These are phyloP conservation scores for Boletus mariae DNA, from an alignment of 1,284 basidiomycete genomes.

Conservation along the genomic window DNA sequence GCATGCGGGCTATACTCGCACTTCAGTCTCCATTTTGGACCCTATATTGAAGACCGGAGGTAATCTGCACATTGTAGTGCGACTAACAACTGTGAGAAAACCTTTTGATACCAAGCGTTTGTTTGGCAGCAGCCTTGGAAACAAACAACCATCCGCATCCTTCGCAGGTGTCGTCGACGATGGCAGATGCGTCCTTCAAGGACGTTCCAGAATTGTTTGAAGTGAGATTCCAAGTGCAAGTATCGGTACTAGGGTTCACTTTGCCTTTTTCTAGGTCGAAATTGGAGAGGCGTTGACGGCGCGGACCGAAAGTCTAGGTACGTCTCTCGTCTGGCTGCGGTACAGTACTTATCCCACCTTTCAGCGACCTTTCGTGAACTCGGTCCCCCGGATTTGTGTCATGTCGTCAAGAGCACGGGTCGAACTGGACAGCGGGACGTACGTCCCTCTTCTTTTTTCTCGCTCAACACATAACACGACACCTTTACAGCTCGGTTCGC, in stretches of 20 bases:
- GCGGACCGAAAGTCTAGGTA: constrained; percentile 89
- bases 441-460: constrained; percentile 33
- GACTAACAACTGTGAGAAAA: no score
- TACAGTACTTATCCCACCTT: neutral
- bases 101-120: neutral
- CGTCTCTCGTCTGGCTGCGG: constrained; percentile 24
- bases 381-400: constrained; percentile 94
- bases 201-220: constrained; percentile 36
- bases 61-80: no score
- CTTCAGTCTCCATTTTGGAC: no score
- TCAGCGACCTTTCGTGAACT: constrained; percentile 92
- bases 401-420: constrained; percentile 91
- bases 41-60: no score
- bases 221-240: neutral
- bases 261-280: constrained; percentile 59
- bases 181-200: constrained; percentile 60
- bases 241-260: neutral
- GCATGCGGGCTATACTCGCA: no score
- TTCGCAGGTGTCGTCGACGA: constrained; percentile 14
- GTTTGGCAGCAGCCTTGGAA: neutral
- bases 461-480: neutral
- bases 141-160: neutral
- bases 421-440: constrained; percentile 83
- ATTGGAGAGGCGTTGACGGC: constrained; percentile 88
- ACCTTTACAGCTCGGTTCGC: constrained; percentile 66